Evolutionary conservation across 2,329 filamentous ascomycete species (phyloP).

Genomic region (Diaporthe nobilis): DNA sequence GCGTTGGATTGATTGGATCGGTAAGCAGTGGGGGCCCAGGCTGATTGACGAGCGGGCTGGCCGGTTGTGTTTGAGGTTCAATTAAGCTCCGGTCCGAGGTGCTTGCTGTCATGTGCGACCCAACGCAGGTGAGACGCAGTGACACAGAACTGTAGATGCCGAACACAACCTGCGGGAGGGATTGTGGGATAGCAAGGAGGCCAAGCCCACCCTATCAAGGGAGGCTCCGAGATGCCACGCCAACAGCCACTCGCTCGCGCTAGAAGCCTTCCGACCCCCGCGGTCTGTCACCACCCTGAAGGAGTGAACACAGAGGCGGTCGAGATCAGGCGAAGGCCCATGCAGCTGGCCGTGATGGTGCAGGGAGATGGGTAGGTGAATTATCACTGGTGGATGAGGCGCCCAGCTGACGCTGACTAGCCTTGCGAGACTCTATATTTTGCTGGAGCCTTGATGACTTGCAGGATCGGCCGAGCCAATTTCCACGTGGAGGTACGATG

Average conservation of each 20-base stretch:
- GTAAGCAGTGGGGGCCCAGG: conserved; percentile 40
- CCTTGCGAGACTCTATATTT: conserved; percentile 32
- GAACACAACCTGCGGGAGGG: conserved; percentile 10
- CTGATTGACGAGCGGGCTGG: conserved; percentile 36
- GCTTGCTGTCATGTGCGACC: conserved; percentile 37
- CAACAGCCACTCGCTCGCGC: conserved; percentile 25
- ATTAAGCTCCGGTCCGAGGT: conserved; percentile 33
- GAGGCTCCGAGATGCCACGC: conserved; percentile 23
- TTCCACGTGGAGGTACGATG: conserved; percentile 31
- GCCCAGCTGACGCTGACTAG: conserved; percentile 35
- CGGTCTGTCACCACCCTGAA: conserved; percentile 14
- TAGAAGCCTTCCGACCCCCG: conserved; percentile 31
- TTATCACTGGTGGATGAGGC: conserved; percentile 24
- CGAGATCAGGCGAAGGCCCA: not conserved
- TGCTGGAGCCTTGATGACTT: conserved; percentile 28
- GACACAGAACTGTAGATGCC: conserved; percentile 23
- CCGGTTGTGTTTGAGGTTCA: conserved; percentile 38
- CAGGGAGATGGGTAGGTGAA: conserved; percentile 2
- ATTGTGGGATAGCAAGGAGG: conserved; percentile 10
- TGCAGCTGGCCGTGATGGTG: conserved; percentile 24
- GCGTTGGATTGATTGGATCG: conserved; percentile 36
- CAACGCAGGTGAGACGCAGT: conserved; percentile 32
- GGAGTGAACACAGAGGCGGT: not conserved
- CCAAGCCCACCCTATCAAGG: conserved; percentile 28
- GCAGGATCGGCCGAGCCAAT: conserved; percentile 38